A percentile compares a stretch with the other conserved stretches of the same genome.
phyloP scores from a whole-genome alignment of 805 yeast genomes.

The Wickerhamiella slavikovae region DNA sequence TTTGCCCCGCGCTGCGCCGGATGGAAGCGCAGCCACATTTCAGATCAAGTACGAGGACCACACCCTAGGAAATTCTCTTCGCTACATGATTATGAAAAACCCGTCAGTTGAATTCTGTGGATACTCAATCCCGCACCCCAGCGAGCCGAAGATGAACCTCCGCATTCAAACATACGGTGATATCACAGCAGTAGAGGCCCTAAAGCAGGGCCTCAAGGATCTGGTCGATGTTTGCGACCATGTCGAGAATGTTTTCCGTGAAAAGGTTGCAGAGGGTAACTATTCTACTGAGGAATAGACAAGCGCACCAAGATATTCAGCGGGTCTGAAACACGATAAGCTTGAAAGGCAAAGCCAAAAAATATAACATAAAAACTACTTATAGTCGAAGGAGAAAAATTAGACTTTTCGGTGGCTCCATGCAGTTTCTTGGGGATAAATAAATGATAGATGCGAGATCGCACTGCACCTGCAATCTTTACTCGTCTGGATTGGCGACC shows the following conservation, averaged over 20 bases:
- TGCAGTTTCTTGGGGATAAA: too few relatives aligned
- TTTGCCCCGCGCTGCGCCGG: constrained; percentile 55
- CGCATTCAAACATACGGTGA: constrained; percentile 85
- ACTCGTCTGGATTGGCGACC: constrained; percentile 28
- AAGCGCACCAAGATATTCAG: too few relatives aligned
- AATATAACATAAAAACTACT: background rate
- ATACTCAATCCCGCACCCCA: constrained; percentile 95
- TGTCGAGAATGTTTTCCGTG: constrained; percentile 60
- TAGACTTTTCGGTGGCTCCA: too few relatives aligned
- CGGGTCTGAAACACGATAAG: too few relatives aligned
- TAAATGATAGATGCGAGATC: too few relatives aligned
- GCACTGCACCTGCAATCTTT: background rate
- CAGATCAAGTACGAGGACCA: constrained; percentile 90
- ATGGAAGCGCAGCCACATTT: constrained; percentile 87
- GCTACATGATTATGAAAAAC: constrained; percentile 90
- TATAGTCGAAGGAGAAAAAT: background rate
- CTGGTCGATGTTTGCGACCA: constrained; percentile 63
- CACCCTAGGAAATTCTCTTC: constrained; percentile 81
- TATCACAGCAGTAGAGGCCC: constrained; percentile 76
- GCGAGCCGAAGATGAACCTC: constrained; percentile 71
- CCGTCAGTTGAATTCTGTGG: constrained; percentile 98
- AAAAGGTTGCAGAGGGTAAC: constrained; percentile 37
- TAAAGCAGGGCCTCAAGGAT: constrained; percentile 79
- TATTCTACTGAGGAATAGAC: constrained; percentile 17
- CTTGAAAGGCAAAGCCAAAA: constrained; percentile 2